These are phyloP conservation scores for Strigomonas culicis DNA, from an alignment of 208 protist species.

Conservation along the genomic window DNA sequence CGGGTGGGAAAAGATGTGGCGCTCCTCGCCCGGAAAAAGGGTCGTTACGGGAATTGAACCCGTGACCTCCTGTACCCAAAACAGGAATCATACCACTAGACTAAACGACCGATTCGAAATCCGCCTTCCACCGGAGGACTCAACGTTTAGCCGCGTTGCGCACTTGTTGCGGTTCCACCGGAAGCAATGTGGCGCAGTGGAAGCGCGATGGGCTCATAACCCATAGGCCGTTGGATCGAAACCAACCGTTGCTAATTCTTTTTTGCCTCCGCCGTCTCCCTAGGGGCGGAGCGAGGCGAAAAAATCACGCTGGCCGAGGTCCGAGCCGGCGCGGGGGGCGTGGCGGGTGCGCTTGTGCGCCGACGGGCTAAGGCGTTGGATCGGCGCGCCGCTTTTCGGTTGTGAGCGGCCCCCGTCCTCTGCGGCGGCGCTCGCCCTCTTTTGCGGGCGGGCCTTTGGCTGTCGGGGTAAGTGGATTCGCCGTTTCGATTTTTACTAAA, in stretches of 20 bases:
- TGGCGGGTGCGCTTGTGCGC: too few relatives aligned
- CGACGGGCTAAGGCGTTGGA: too few relatives aligned
- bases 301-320: too few relatives aligned
- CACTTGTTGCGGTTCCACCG: background rate
- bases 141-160: background rate
- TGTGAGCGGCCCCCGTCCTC: too few relatives aligned
- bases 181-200: slow-evolving; percentile 93
- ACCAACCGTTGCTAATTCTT: slow-evolving; percentile 91
- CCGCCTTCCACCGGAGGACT: background rate
- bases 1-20: too few relatives aligned
- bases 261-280: too few relatives aligned
- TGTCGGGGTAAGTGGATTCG: slow-evolving; percentile 22
- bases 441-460: too few relatives aligned
- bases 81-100: slow-evolving; percentile 94
- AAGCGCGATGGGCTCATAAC: slow-evolving; percentile 94
- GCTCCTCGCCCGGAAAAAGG: slow-evolving; percentile 46
- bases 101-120: slow-evolving; percentile 63
- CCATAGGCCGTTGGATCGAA: slow-evolving; percentile 94
- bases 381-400: background rate
- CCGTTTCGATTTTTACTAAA: slow-evolving; percentile 71
- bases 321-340: too few relatives aligned
- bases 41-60: slow-evolving; percentile 92
- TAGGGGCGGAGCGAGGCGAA: too few relatives aligned
- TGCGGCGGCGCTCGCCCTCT: background rate
- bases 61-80: slow-evolving; percentile 93